These are phyloP conservation scores for Scalesia atractyloides DNA, from an alignment of 129 eudicot species.

Conservation along the genomic window DNA sequence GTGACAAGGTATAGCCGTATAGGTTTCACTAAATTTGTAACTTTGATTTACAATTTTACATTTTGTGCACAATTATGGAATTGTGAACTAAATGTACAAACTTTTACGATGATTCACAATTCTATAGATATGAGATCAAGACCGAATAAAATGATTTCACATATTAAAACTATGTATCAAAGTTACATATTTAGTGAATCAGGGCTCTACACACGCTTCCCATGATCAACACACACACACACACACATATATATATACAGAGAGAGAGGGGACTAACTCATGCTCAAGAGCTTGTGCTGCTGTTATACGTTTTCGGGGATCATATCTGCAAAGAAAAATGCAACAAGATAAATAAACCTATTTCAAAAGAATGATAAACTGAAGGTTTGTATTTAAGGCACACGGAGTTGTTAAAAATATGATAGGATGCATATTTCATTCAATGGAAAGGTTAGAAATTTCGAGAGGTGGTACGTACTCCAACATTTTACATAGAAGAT, in stretches of 20 bases:
- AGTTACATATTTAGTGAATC: not conserved
- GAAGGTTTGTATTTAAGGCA: constrained; percentile 1
- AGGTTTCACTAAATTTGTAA: not conserved
- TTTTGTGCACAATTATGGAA: not conserved
- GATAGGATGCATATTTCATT: constrained; percentile 5
- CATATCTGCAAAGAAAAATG: constrained; percentile 57
- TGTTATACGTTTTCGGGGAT: constrained; percentile 90
- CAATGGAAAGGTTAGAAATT: constrained; percentile 3
- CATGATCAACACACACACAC: not conserved
- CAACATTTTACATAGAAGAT: constrained; percentile 95
- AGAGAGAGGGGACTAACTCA: constrained; percentile 51
- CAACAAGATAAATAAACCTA: constrained; percentile 17
- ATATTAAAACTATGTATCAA: not conserved
- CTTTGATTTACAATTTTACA: not conserved
- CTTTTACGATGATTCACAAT: not conserved
- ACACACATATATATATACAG: not conserved
- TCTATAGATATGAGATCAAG: not conserved
- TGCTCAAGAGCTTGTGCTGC: constrained; percentile 99
- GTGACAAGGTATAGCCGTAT: too few relatives aligned
- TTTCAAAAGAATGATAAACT: not conserved
- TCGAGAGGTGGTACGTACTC: constrained; percentile 65
- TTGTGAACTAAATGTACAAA: not conserved
- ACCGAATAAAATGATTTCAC: not conserved
- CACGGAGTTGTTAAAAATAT: not conserved
- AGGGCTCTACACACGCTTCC: not conserved